These are phyloP conservation scores for Sphagnum contortum DNA, from an alignment of 225 moss, liverwort and hornwort species.

Conservation along the genomic window DNA sequence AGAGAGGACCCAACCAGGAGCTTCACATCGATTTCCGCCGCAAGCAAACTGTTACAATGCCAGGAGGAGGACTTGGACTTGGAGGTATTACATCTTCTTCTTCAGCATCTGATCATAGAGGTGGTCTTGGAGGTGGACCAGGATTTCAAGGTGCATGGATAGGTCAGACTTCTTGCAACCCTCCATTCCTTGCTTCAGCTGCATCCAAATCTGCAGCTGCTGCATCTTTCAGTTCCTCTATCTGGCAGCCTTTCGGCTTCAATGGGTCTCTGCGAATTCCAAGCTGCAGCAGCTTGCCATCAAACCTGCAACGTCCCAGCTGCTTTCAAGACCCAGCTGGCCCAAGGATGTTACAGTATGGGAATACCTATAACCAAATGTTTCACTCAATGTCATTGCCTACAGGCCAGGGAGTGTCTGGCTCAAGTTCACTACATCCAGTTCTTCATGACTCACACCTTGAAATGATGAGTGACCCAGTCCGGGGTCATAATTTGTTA, in stretches of 20 bases:
- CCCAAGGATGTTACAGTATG: no score
- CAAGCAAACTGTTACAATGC: slow-evolving; percentile 33
- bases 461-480: no score
- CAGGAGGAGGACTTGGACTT: slow-evolving; percentile 17
- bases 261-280: slow-evolving; percentile 16
- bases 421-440: no score
- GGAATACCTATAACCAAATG: no score
- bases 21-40: slow-evolving; percentile 93
- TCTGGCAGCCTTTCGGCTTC: slow-evolving; percentile 46
- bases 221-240: slow-evolving; percentile 18
- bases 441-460: no score
- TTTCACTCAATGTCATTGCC: no score
- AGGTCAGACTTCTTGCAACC: slow-evolving; percentile 19
- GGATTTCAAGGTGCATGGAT: slow-evolving; percentile 37
- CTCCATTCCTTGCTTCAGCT: slow-evolving; percentile 23
- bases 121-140: slow-evolving; percentile 6
- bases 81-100: slow-evolving; percentile 1
- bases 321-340: no score
- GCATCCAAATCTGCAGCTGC: slow-evolving; percentile 4
- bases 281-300: slow-evolving; percentile 10
- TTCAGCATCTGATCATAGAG: slow-evolving; percentile 23
- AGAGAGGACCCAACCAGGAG: slow-evolving; percentile 74
- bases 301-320: slow-evolving; percentile 12
- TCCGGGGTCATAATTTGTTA: no score
- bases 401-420: no score